These are phyloP conservation scores for Edaphochlamys debaryana DNA, from an alignment of 139 green algal genomes.

Conservation along the genomic window DNA sequence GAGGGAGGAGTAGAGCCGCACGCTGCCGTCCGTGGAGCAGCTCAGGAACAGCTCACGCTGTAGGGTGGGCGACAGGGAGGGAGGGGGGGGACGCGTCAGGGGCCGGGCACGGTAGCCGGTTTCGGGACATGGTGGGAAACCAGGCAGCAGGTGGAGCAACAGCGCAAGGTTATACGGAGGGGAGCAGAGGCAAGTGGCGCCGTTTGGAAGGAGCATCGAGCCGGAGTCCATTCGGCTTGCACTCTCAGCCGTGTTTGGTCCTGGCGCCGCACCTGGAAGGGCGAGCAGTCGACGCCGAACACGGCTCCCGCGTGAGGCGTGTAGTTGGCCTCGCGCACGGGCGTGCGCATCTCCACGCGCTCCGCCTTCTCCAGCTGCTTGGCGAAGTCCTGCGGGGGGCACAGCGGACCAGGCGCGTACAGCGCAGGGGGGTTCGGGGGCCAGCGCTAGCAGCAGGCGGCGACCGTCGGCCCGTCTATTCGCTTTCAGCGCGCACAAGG, in stretches of 20 bases:
- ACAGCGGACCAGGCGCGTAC: background rate
- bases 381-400: slow-evolving; percentile 5
- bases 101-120: background rate
- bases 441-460: too few relatives aligned
- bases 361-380: slow-evolving; percentile 16
- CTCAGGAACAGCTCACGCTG: slow-evolving; percentile 63
- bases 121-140: background rate
- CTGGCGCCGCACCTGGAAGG: slow-evolving; percentile 54
- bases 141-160: background rate
- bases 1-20: slow-evolving; percentile 64
- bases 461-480: too few relatives aligned
- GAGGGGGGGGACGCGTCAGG: too few relatives aligned
- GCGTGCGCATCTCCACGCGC: slow-evolving; percentile 55
- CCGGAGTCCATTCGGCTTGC: too few relatives aligned
- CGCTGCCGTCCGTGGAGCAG: slow-evolving; percentile 63
- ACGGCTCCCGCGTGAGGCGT: slow-evolving; percentile 57
- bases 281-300: slow-evolving; percentile 62
- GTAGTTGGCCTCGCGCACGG: slow-evolving; percentile 58
- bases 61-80: background rate
- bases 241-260: too few relatives aligned
- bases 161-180: too few relatives aligned
- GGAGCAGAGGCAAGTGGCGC: too few relatives aligned
- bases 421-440: background rate
- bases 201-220: too few relatives aligned
- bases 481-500: too few relatives aligned